Evolutionary conservation across 176 grass and related monocot species (phyloP).

Genomic region (Carex littledalei): DNA sequence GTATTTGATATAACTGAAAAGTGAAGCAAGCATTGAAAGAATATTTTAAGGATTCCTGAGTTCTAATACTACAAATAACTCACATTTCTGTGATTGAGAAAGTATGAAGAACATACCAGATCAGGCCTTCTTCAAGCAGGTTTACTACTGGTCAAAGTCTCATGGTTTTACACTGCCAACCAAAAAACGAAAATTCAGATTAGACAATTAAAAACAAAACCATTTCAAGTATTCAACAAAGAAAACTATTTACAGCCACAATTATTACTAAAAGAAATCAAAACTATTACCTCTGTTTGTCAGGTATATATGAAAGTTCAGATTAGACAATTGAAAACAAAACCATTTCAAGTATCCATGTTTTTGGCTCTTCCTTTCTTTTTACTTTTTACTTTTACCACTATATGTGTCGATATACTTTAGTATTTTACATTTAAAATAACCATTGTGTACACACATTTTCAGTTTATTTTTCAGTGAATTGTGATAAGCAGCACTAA

Average conservation of each 20-base stretch:
- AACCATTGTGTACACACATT: background rate
- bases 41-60: background rate
- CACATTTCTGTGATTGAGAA: background rate
- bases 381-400: background rate
- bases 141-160: background rate
- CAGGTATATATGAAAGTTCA: background rate
- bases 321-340: background rate
- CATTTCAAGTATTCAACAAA: background rate
- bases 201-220: background rate
- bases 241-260: background rate
- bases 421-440: background rate
- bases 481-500: background rate
- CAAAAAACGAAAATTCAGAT: background rate
- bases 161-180: constrained; percentile 9
- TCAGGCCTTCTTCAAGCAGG: background rate
- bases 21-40: constrained; percentile 7
- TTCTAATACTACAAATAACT: background rate
- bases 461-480: background rate
- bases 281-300: background rate
- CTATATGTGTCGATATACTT: background rate
- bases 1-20: constrained; percentile 2
- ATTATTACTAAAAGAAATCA: background rate
- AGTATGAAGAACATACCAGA: background rate
- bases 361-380: background rate
- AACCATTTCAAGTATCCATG: background rate